Base-by-base conservation (phyloP, 2,329 filamentous ascomycete genomes). In the Aspergillus fijiensis region DNA sequence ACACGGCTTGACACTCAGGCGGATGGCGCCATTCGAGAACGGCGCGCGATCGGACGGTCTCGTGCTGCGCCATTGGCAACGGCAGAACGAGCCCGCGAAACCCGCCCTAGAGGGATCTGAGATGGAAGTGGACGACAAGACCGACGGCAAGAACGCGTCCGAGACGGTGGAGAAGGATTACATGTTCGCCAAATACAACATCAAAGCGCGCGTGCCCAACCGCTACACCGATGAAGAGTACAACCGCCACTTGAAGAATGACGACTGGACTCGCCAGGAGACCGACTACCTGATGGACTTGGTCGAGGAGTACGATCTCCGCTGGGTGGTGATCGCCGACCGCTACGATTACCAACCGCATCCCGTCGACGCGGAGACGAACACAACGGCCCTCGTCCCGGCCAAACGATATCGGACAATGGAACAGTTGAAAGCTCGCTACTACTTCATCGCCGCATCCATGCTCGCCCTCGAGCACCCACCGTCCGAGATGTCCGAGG, bases 261-360 rank as follows among this genome's bases (percentile, higher is more conserved):
- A 86, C 14, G 88, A 94, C 67, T 99, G 95, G 95, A 89, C 90
- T 14, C 91, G 89, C 70, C 89, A 95, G 69, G 95, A 99, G 77
- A 99, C 95, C 9, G 92, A 97, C 72, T 97, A 97, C 72, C 78
- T 99, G 63, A 84, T 98, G 72, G 80, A 85, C 3, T 74, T 94
- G 39, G 90, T 87, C 14, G 84, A 84, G 59, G 89, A 93, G 51
- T 96, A 88, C 71, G 92, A 96, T 71, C 83, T 96, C 61, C 88
- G 95, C 66, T 99, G 95, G 92, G 85, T 94, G 3, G 76, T 98
- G 16, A 91, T 99, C 61, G 91, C 89, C 82, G 95, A 99, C 75
- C 90, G 94, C 60, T 99, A 97, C 78, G 91, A 96, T 57, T 96
- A 72, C 59, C 72, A 77, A 61, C 69, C 72, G 2, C 70, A 67